These are phyloP conservation scores for Mortierella sp. DNA, from an alignment of 371 early-diverging fungal genomes.

Conservation along the genomic window DNA sequence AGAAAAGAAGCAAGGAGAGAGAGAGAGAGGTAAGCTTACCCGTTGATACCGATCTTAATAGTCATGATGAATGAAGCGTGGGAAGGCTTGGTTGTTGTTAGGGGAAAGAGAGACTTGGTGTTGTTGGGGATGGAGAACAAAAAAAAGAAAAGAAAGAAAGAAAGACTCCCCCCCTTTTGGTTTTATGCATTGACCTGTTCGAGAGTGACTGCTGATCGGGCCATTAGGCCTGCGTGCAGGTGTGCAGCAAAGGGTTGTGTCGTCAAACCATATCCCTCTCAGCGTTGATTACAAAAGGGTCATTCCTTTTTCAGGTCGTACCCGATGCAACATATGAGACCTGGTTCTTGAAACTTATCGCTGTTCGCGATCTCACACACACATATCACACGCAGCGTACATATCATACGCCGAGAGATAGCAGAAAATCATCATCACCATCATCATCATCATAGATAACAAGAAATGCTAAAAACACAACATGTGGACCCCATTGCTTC, in stretches of 20 bases:
- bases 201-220: neutral
- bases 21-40: slow-evolving; percentile 64
- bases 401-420: neutral
- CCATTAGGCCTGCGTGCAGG: neutral
- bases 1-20: neutral
- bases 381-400: neutral
- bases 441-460: neutral
- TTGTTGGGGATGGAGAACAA: slow-evolving; percentile 4
- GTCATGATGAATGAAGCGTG: slow-evolving; percentile 55
- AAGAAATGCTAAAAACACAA: neutral
- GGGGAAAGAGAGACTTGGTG: neutral
- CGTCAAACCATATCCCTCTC: neutral
- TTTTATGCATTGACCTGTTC: neutral
- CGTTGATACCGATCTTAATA: slow-evolving; percentile 94
- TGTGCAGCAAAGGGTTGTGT: neutral
- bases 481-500: neutral
- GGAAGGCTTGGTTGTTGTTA: neutral
- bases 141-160: slow-evolving; percentile 14
- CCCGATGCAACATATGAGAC: neutral
- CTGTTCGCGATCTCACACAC: neutral
- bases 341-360: neutral
- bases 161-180: neutral
- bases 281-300: too few species aligned
- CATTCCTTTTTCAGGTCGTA: neutral
- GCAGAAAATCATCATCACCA: neutral